phyloP scores from a whole-genome alignment of 305 asterid genomes.

The Plantago coronopus region DNA sequence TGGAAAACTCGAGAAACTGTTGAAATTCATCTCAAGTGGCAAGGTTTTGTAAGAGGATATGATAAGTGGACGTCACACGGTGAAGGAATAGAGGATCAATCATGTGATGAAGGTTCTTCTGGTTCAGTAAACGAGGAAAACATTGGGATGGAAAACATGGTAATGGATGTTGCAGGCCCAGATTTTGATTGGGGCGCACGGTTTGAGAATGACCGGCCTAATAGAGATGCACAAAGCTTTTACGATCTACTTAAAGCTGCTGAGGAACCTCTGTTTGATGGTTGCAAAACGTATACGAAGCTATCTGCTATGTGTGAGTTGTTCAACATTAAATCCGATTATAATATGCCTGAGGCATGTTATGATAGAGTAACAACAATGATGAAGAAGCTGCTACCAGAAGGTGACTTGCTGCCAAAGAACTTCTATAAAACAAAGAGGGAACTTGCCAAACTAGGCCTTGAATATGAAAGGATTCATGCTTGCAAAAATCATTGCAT shows the following conservation, averaged over 20 bases:
- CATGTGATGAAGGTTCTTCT: background rate
- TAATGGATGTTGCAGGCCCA: background rate
- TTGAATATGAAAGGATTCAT: no score
- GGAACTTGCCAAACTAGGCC: background rate
- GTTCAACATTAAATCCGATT: background rate
- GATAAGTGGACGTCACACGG: background rate
- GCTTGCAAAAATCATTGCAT: no score
- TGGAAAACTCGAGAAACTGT: background rate
- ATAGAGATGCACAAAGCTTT: background rate
- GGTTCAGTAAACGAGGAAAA: background rate
- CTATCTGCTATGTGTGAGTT: background rate
- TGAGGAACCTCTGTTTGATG: background rate
- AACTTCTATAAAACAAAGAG: conserved; percentile 1
- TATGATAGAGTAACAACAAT: background rate
- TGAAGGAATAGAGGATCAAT: background rate
- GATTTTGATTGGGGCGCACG: background rate
- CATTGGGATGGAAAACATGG: background rate
- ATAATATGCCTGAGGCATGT: background rate
- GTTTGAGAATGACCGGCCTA: background rate
- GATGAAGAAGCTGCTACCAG: background rate
- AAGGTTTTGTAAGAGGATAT: background rate
- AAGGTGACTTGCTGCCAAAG: background rate
- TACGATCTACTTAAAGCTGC: background rate
- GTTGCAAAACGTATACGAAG: conserved; percentile 1
- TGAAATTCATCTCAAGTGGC: background rate